These are phyloP conservation scores for Sporothrix brasiliensis DNA, from an alignment of 2,329 filamentous ascomycete species.

Conservation along the genomic window DNA sequence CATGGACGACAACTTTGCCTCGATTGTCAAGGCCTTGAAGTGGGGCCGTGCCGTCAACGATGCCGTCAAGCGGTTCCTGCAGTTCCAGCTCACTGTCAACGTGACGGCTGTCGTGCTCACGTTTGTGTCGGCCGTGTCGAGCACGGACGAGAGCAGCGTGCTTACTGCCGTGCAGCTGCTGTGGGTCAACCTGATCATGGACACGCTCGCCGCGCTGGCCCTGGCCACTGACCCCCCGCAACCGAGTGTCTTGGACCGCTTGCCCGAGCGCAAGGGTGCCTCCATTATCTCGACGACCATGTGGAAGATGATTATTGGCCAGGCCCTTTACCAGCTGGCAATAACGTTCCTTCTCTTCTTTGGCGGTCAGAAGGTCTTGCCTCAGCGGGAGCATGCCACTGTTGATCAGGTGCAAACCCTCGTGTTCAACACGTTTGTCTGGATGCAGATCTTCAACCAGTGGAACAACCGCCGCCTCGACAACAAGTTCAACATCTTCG, in stretches of 20 bases:
- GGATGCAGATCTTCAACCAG: conserved; percentile 99
- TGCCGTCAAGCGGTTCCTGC: conserved; percentile 74
- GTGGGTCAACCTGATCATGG: conserved; percentile 98
- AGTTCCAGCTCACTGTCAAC: conserved; percentile 84
- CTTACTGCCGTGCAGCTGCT: conserved; percentile 87
- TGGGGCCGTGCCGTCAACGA: conserved; percentile 81
- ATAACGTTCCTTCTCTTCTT: conserved; percentile 80
- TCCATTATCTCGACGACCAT: conserved; percentile 81
- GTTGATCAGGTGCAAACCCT: conserved; percentile 68
- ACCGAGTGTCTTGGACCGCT: conserved; percentile 76
- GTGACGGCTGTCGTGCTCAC: conserved; percentile 86
- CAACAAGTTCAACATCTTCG: conserved; percentile 94
- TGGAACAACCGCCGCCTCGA: conserved; percentile 96
- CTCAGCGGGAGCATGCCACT: conserved; percentile 47
- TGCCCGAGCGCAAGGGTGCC: conserved; percentile 61
- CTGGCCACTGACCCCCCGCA: conserved; percentile 89
- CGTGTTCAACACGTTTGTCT: conserved; percentile 97
- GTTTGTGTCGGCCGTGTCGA: conserved; percentile 83
- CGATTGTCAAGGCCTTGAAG: conserved; percentile 80
- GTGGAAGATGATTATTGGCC: conserved; percentile 99
- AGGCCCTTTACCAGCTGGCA: conserved; percentile 85
- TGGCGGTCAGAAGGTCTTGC: conserved; percentile 41
- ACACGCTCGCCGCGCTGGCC: conserved; percentile 87
- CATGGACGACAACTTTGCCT: conserved; percentile 86
- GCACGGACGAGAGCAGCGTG: conserved; percentile 68